Evolutionary conservation across 2,329 filamentous ascomycete genomes (phyloP).

Genomic region (Exophiala sideris): DNA sequence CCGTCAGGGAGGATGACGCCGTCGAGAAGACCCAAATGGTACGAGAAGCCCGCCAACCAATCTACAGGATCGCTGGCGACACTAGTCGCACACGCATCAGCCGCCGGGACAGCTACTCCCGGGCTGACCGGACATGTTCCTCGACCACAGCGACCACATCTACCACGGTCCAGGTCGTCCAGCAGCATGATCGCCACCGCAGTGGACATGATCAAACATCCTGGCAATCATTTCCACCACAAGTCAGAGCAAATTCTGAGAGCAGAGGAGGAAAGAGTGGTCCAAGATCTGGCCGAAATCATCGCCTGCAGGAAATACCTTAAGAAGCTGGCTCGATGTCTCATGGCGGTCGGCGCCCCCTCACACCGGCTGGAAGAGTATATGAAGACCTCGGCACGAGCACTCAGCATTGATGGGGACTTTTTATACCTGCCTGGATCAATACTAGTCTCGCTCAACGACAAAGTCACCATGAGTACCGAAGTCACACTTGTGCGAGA

Average conservation of each 20-base stretch:
- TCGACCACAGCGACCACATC: conserved; percentile 9
- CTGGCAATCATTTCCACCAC: conserved; percentile 14
- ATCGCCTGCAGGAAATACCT: conserved; percentile 79
- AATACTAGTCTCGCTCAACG: conserved; percentile 89
- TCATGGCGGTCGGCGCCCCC: conserved; percentile 88
- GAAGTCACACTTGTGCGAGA: conserved; percentile 46
- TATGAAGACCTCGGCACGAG: conserved; percentile 83
- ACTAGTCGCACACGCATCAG: conserved; percentile 17
- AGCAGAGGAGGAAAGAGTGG: conserved; percentile 22
- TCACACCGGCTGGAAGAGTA: conserved; percentile 89
- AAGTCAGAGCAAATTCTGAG: conserved; percentile 7
- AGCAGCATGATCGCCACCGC: conserved; percentile 22
- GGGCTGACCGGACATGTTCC: conserved; percentile 7
- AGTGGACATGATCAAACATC: conserved; percentile 26
- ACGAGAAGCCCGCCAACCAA: conserved; percentile 22
- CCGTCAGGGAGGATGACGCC: conserved; percentile 25
- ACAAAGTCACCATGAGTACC: conserved; percentile 44
- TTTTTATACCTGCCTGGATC: conserved; percentile 87
- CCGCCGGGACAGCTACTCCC: conserved; percentile 15
- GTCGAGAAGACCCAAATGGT: conserved; percentile 29
- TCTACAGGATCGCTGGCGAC: conserved; percentile 18
- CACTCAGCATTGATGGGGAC: conserved; percentile 82
- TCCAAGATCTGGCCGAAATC: conserved; percentile 58
- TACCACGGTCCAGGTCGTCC: conserved; percentile 9
- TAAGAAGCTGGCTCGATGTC: conserved; percentile 74